Evolutionary conservation across 2,329 filamentous ascomycete genomes (phyloP).

Genomic region (Knufia fluminis): DNA sequence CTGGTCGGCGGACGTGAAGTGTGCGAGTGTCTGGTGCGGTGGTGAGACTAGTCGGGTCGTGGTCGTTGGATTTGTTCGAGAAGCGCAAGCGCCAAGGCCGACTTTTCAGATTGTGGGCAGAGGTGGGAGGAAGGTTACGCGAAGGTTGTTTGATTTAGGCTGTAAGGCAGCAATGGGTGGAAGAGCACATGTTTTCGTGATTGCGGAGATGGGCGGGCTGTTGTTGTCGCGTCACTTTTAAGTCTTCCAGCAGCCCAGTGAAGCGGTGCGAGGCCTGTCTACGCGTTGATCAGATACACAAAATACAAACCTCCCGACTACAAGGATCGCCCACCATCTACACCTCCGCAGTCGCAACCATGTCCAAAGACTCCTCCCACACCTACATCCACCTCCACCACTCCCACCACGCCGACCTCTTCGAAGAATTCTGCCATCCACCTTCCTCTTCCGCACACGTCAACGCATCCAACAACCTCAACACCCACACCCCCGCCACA

Average conservation of each 20-base stretch:
- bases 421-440: constrained; percentile 42
- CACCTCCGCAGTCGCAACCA: neutral
- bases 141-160: neutral
- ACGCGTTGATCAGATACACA: neutral
- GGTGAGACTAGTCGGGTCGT: neutral
- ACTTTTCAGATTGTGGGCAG: neutral
- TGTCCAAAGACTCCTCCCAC: constrained; percentile 42
- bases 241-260: neutral
- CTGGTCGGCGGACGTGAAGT: neutral
- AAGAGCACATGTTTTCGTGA: neutral
- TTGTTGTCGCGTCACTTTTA: neutral
- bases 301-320: neutral
- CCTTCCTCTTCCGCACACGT: constrained; percentile 25
- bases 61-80: too few species aligned
- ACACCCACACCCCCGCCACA: neutral
- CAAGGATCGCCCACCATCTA: too few species aligned
- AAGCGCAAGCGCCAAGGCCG: constrained; percentile 1
- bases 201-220: neutral
- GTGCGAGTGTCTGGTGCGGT: neutral
- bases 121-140: neutral
- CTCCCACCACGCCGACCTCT: constrained; percentile 40
- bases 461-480: constrained; percentile 9
- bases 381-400: constrained; percentile 42
- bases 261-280: too few species aligned
- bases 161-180: neutral